Evolutionary conservation across 805 yeast species (phyloP).

Genomic region (Saturnispora galanensis): DNA sequence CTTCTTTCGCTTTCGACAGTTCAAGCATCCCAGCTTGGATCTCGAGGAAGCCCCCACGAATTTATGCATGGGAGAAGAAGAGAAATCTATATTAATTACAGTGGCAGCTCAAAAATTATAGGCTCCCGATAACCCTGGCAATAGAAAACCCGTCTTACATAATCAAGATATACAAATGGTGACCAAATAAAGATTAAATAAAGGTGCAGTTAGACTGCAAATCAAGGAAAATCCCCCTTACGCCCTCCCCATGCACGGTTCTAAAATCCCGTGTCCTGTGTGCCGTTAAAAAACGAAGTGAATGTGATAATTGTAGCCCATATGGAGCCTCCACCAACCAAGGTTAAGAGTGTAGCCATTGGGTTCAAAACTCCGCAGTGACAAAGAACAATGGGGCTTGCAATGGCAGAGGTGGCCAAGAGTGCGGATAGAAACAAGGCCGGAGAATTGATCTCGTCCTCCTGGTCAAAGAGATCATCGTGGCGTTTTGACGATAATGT

Average conservation of each 20-base stretch:
- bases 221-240: too few species aligned
- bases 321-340: not conserved
- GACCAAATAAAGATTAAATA: too few species aligned
- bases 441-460: not conserved
- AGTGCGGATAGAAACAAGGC: not conserved
- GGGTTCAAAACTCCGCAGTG: not conserved
- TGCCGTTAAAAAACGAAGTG: not conserved
- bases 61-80: not conserved
- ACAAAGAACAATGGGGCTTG: not conserved
- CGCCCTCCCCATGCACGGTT: too few species aligned
- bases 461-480: constrained; percentile 37
- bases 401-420: not conserved
- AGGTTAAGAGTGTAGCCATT: not conserved
- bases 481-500: constrained; percentile 38
- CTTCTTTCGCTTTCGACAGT: constrained; percentile 36
- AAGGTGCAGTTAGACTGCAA: too few species aligned
- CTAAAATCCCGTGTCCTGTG: too few species aligned
- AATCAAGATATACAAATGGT: too few species aligned
- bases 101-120: too few species aligned
- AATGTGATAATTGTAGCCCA: not conserved
- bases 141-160: too few species aligned
- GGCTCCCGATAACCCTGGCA: too few species aligned
- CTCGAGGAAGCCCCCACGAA: constrained; percentile 27
- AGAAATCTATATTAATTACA: too few species aligned
- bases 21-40: constrained; percentile 31